Conservation (phyloP, 192 early-diverging fungal species). For the Helicostylum pulchrum region DNA sequence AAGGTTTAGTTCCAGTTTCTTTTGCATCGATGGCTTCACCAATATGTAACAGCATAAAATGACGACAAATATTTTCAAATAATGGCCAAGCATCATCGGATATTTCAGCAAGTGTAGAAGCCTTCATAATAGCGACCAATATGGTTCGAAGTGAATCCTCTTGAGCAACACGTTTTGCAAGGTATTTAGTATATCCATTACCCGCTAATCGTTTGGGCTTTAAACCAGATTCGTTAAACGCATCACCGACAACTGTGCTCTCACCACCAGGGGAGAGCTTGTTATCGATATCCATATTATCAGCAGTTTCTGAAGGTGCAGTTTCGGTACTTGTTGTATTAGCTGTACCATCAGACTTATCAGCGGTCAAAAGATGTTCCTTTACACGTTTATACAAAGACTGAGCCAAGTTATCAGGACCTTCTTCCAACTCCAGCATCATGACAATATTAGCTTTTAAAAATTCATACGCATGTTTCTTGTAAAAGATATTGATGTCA, state of each 20-base stretch:
- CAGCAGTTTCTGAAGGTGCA: no score
- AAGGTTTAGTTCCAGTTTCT: slow-evolving; percentile 41
- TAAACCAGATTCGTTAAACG: slow-evolving; percentile 18
- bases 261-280: slow-evolving; percentile 48
- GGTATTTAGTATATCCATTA: slow-evolving; percentile 30
- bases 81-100: slow-evolving; percentile 60
- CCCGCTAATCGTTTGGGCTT: slow-evolving; percentile 28
- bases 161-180: slow-evolving; percentile 54
- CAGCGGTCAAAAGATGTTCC: slow-evolving; percentile 11
- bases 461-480: slow-evolving; percentile 63
- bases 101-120: slow-evolving; percentile 56
- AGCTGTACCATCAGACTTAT: no score
- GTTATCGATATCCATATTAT: slow-evolving; percentile 2
- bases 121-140: slow-evolving; percentile 62
- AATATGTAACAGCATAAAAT: slow-evolving; percentile 74
- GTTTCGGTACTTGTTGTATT: no score
- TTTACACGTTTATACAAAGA: slow-evolving; percentile 44
- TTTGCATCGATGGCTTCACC: slow-evolving; percentile 61
- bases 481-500: slow-evolving; percentile 49
- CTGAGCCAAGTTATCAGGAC: slow-evolving; percentile 40
- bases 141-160: slow-evolving; percentile 64
- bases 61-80: slow-evolving; percentile 63
- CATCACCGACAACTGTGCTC: slow-evolving; percentile 33
- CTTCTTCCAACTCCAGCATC: slow-evolving; percentile 63
- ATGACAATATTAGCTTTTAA: slow-evolving; percentile 63